A percentile compares a stretch with the other conserved stretches of the same genome.
These are phyloP conservation scores for Farysia itapuensis DNA, from an alignment of 1,284 basidiomycete genomes.

Conservation along the genomic window DNA sequence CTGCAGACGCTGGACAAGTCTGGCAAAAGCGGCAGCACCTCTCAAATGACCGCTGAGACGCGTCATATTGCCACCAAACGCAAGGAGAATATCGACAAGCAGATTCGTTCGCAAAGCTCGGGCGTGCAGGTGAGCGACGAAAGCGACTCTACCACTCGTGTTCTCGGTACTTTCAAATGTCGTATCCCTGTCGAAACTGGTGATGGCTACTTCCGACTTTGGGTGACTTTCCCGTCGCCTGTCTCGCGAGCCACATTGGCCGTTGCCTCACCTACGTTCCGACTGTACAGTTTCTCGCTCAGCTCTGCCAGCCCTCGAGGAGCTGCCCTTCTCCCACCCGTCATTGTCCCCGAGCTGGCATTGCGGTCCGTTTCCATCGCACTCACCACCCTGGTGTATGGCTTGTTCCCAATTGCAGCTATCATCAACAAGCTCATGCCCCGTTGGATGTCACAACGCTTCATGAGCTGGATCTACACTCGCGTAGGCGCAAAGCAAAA, in stretches of 20 bases:
- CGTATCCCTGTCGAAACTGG: constrained; percentile 39
- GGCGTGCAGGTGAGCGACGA: constrained; percentile 13
- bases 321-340: constrained; percentile 41
- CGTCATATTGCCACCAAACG: constrained; percentile 17
- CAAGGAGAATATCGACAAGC: constrained; percentile 34
- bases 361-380: constrained; percentile 34
- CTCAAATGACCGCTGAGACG: constrained; percentile 8
- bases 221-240: constrained; percentile 24
- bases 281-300: constrained; percentile 44
- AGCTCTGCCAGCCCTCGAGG: constrained; percentile 45
- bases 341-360: constrained; percentile 40
- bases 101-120: constrained; percentile 20
- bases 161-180: constrained; percentile 33
- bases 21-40: background rate
- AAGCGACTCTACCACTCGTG: constrained; percentile 8
- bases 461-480: constrained; percentile 40
- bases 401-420: constrained; percentile 43
- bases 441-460: constrained; percentile 18
- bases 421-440: constrained; percentile 46
- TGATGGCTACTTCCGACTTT: constrained; percentile 48
- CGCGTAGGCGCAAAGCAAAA: constrained; percentile 35
- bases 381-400: constrained; percentile 35
- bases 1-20: constrained; percentile 18
- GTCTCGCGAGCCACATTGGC: constrained; percentile 6
- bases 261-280: constrained; percentile 37